phyloP scores from a whole-genome alignment of 2,329 filamentous ascomycete species.

The Gnomoniopsis sp. region DNA sequence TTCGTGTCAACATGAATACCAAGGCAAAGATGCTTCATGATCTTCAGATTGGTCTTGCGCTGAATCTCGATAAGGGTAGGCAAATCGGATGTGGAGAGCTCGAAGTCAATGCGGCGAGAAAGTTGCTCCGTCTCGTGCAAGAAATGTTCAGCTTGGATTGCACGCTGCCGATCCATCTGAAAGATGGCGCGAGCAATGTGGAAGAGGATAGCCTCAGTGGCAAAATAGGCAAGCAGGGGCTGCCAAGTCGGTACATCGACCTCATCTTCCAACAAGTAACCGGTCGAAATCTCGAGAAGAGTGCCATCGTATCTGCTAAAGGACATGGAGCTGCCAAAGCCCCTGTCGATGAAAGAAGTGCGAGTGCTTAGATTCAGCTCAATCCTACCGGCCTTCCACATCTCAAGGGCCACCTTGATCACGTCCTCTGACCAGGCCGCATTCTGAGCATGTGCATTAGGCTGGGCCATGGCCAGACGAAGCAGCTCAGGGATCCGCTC shows the following conservation, averaged over 20 bases:
- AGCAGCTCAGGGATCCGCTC: conserved; percentile 23
- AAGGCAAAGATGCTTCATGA: conserved; percentile 32
- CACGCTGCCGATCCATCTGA: conserved; percentile 25
- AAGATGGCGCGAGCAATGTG: conserved; percentile 29
- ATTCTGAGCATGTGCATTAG: conserved; percentile 18
- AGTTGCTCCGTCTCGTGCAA: conserved; percentile 24
- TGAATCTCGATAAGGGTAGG: conserved; percentile 24
- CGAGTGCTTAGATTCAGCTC: conserved; percentile 23
- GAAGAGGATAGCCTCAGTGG: conserved; percentile 32
- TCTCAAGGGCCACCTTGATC: conserved; percentile 20
- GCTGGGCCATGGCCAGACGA: conserved; percentile 18
- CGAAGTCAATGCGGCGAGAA: conserved; percentile 30
- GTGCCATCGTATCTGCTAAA: conserved; percentile 23
- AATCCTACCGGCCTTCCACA: conserved; percentile 25
- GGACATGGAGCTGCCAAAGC: conserved; percentile 24
- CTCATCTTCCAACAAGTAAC: conserved; percentile 26
- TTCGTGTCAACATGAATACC: conserved; percentile 28
- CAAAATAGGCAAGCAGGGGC: conserved; percentile 20
- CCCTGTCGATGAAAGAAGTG: conserved; percentile 25
- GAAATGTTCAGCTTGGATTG: conserved; percentile 31
- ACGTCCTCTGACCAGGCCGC: conserved; percentile 22
- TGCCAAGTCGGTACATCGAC: conserved; percentile 24
- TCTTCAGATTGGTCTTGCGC: conserved; percentile 27
- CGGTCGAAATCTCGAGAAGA: conserved; percentile 24
- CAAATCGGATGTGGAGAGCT: conserved; percentile 28